Evolutionary conservation across 2,329 filamentous ascomycete genomes (phyloP).

Genomic region (Venturia asperata): DNA sequence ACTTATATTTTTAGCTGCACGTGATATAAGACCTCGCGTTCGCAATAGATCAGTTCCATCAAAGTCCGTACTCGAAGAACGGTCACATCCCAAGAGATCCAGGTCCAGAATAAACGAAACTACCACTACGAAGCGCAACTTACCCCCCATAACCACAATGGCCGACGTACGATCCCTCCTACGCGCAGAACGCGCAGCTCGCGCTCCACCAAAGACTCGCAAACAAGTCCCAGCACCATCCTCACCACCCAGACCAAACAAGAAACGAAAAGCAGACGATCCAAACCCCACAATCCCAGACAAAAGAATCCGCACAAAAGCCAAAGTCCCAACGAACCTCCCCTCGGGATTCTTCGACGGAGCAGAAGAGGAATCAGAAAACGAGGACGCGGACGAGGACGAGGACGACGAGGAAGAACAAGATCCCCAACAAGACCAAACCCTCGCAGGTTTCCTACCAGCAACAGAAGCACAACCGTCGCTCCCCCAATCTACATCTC

Average conservation of each 20-base stretch:
- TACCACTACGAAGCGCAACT: not conserved
- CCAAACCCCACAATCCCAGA: not conserved
- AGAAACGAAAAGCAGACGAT: slow-evolving; percentile 20
- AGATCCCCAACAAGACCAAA: not conserved
- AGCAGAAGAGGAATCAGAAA: not conserved
- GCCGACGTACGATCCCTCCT: slow-evolving; percentile 20
- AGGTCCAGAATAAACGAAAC: not conserved
- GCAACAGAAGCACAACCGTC: slow-evolving; percentile 8
- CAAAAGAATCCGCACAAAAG: slow-evolving; percentile 10
- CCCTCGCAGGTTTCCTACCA: slow-evolving; percentile 6
- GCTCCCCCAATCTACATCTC: slow-evolving; percentile 15
- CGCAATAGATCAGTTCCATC: too few species aligned
- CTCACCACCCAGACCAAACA: slow-evolving; percentile 11
- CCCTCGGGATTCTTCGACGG: slow-evolving; percentile 17
- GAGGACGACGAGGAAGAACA: slow-evolving; percentile 2
- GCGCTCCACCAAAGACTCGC: slow-evolving; percentile 17
- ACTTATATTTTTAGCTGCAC: not conserved
- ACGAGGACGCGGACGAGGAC: not conserved
- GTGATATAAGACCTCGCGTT: not conserved
- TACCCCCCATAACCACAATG: slow-evolving; percentile 9
- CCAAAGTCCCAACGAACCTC: slow-evolving; percentile 1
- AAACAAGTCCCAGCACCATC: slow-evolving; percentile 14
- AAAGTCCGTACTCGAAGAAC: too few species aligned
- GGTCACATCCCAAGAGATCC: not conserved
- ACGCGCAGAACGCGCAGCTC: slow-evolving; percentile 21